Evolutionary conservation across 805 yeast genomes (phyloP).

Genomic region (Yarrowia keelungensis): DNA sequence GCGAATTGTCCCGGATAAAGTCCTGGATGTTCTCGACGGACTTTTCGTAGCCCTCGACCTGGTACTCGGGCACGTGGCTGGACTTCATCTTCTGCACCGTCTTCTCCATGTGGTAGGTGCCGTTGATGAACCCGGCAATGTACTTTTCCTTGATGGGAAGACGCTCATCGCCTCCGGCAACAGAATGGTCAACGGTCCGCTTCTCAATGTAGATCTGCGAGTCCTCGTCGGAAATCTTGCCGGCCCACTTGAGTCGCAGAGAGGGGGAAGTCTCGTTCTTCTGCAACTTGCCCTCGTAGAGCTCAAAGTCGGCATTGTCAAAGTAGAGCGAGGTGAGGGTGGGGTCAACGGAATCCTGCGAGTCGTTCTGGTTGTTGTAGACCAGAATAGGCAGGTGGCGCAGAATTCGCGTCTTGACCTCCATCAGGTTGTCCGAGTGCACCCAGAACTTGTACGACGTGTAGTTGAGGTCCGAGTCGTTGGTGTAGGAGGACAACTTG

Average conservation of each 20-base stretch:
- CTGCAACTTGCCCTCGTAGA: constrained; percentile 82
- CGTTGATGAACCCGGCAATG: constrained; percentile 72
- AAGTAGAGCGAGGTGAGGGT: constrained; percentile 85
- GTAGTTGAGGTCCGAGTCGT: constrained; percentile 51
- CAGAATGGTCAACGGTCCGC: constrained; percentile 63
- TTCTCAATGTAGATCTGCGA: constrained; percentile 84
- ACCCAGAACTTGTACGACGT: constrained; percentile 89
- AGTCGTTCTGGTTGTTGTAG: constrained; percentile 62
- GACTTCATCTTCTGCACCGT: constrained; percentile 67
- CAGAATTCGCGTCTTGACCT: constrained; percentile 92
- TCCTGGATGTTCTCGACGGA: constrained; percentile 67
- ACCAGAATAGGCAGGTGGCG: constrained; percentile 92
- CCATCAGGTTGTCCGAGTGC: constrained; percentile 96
- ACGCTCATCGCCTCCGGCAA: constrained; percentile 55
- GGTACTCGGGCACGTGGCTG: constrained; percentile 61
- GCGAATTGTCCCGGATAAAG: constrained; percentile 66
- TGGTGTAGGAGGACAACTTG: constrained; percentile 47
- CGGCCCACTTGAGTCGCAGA: constrained; percentile 88
- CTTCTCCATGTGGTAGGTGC: constrained; percentile 57
- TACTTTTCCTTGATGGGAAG: constrained; percentile 80
- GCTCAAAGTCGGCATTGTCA: constrained; percentile 80
- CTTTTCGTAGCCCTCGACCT: constrained; percentile 59
- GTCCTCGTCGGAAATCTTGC: constrained; percentile 69
- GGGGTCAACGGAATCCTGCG: constrained; percentile 64
- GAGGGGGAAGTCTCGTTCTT: constrained; percentile 75